Evolutionary conservation across 345 rosid genomes (phyloP), one percentile per base, ranked within the genome.

Genomic region (Arabidopsis arenosa): DNA sequence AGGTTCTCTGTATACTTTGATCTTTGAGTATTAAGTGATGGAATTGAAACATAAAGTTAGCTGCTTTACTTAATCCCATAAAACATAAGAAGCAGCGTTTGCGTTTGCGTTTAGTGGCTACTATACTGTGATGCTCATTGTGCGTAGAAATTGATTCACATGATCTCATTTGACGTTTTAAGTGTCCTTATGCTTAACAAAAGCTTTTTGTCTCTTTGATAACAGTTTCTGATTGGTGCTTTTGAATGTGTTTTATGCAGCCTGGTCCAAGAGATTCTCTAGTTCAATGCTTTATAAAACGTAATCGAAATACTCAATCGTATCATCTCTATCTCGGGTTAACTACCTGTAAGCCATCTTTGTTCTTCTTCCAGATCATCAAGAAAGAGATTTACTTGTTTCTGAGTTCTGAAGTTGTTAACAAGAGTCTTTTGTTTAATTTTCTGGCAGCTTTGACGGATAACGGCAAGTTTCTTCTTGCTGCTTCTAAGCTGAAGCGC

Each of bases 391-490:
- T 35, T 35, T 15, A 58, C 33, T 49, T 17, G 54, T 49, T 49
- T 61, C 15, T 6, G 17, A 40, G 7, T 49, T 48, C 26, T 48
- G 28, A n/a, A 35, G 3, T 14, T 45, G 23, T 44, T 67, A 7
- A 10, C 36, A 9, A 17, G n/a, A 7, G 2, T 28, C 13, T 3
- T 11, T 30, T 9, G 17, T 32, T 23, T 21, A 9, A 21, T 23
- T 5, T 52, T 69, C 5, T 80, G 72, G 63, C 80, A 90, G 96
- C 88, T 63, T 76, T 83, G 75, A 78, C 76, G 12, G 93, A 85
- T 75, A 80, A 84, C 39, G 96, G 93, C 5, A 90, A 90, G 84
- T 88, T 86, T 68, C 92, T 88, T 79, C 93, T 90, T 35, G 84
- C 85, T 84, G 96, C 93, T 14, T 83, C 79, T 61, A 88, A 82